Evolutionary conservation across 2,329 filamentous ascomycete genomes (phyloP).

Genomic region (Pyrenophora teres): DNA sequence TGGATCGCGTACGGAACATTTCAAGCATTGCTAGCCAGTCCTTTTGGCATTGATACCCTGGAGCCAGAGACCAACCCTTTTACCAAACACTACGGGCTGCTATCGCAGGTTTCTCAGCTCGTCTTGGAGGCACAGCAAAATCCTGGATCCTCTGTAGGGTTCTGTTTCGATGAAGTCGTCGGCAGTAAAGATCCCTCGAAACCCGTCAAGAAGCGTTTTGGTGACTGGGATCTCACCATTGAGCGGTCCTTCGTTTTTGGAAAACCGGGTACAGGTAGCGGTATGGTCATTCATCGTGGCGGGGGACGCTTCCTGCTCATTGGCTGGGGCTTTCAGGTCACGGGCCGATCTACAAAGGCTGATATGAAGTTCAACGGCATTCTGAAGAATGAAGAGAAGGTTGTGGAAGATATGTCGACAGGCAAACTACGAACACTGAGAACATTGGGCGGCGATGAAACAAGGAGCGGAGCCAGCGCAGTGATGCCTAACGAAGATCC

Average conservation of each 20-base stretch:
- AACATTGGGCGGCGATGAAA: slow-evolving; percentile 54
- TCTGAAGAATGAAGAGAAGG: slow-evolving; percentile 50
- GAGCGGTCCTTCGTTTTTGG: slow-evolving; percentile 55
- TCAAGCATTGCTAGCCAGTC: slow-evolving; percentile 25
- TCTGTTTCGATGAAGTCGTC: slow-evolving; percentile 51
- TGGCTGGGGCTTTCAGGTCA: slow-evolving; percentile 53
- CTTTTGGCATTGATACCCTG: slow-evolving; percentile 50
- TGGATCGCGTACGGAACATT: slow-evolving; percentile 35
- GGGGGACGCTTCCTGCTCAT: slow-evolving; percentile 51
- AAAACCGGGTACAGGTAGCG: slow-evolving; percentile 48
- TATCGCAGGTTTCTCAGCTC: slow-evolving; percentile 45
- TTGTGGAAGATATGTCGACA: slow-evolving; percentile 42
- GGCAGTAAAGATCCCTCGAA: slow-evolving; percentile 35
- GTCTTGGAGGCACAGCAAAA: slow-evolving; percentile 45
- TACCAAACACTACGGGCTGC: slow-evolving; percentile 50
- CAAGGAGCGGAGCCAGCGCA: slow-evolving; percentile 52
- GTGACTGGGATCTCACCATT: slow-evolving; percentile 47
- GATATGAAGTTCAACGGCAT: slow-evolving; percentile 52
- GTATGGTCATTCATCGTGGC: slow-evolving; percentile 51
- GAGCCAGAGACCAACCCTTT: slow-evolving; percentile 37
- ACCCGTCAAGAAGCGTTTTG: slow-evolving; percentile 41
- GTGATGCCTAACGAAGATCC: slow-evolving; percentile 63
- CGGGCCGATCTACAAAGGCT: slow-evolving; percentile 30
- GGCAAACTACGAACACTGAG: slow-evolving; percentile 47
- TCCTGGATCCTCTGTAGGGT: slow-evolving; percentile 43